Conservation (phyloP, 192 early-diverging fungal genomes). For the Entomortierella lignicola region DNA sequence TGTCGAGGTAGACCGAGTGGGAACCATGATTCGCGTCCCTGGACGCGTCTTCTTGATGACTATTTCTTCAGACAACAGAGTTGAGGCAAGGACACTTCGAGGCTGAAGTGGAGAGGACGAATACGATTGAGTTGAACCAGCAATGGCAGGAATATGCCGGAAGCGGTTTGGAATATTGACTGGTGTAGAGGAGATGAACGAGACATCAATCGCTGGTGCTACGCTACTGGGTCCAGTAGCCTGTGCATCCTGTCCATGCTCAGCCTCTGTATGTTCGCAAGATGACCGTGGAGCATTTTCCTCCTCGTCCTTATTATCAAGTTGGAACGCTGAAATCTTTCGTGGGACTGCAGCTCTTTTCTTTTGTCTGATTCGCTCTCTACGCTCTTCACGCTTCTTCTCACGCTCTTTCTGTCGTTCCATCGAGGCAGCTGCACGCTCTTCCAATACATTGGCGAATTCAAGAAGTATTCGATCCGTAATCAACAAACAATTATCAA, state of each 20-base stretch:
- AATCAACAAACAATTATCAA: slow-evolving; percentile 59
- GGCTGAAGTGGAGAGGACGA: slow-evolving; percentile 49
- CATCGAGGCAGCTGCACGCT: slow-evolving; percentile 22
- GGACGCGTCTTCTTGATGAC: slow-evolving; percentile 49
- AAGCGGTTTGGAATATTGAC: slow-evolving; percentile 39
- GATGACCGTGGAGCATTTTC: neutral
- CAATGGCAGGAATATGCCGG: slow-evolving; percentile 11
- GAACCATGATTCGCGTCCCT: slow-evolving; percentile 25
- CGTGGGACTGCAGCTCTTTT: neutral
- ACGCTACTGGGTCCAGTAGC: neutral
- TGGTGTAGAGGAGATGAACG: slow-evolving; percentile 23
- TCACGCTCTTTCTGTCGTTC: slow-evolving; percentile 27
- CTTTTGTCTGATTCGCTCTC: slow-evolving; percentile 28
- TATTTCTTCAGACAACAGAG: slow-evolving; percentile 35
- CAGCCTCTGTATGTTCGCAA: neutral
- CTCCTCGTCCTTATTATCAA: neutral
- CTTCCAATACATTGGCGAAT: slow-evolving; percentile 57
- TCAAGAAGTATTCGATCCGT: slow-evolving; percentile 58
- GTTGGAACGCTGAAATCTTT: neutral
- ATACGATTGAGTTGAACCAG: slow-evolving; percentile 20
- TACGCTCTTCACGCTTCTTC: slow-evolving; percentile 32
- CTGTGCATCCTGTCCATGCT: neutral
- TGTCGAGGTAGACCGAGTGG: slow-evolving; percentile 19
- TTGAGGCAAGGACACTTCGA: slow-evolving; percentile 38
- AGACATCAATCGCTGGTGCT: neutral